A percentile compares a stretch with the other conserved stretches of the same genome.
These are phyloP conservation scores for Brassica cretica DNA, from an alignment of 345 rosid species.

Conservation along the genomic window DNA sequence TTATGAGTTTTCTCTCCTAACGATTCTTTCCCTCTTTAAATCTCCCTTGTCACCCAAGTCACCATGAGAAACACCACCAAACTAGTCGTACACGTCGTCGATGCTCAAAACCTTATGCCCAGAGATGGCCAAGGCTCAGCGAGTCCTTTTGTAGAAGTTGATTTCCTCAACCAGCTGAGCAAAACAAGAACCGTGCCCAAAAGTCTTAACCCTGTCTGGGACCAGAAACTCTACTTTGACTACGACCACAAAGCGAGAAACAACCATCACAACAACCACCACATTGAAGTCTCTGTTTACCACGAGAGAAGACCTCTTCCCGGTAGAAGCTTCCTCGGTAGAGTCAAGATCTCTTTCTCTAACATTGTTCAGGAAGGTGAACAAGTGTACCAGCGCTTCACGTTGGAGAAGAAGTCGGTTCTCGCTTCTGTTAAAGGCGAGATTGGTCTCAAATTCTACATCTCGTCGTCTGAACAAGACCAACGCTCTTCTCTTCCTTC, in stretches of 20 bases:
- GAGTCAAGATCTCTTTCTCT: constrained; percentile 46
- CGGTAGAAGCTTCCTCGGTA: constrained; percentile 51
- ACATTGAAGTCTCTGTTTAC: constrained; percentile 50
- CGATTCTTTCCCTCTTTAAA: constrained; percentile 38
- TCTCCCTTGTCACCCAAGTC: constrained; percentile 31
- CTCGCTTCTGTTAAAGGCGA: constrained; percentile 55
- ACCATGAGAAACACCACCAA: constrained; percentile 44
- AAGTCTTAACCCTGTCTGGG: constrained; percentile 52
- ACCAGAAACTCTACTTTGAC: constrained; percentile 55
- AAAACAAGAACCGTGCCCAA: constrained; percentile 51
- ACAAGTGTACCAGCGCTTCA: constrained; percentile 53
- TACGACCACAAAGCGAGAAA: constrained; percentile 29
- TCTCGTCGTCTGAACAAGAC: constrained; percentile 29
- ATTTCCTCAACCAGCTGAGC: constrained; percentile 50
- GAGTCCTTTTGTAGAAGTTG: constrained; percentile 53
- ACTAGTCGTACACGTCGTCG: constrained; percentile 51
- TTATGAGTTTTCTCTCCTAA: constrained; percentile 29
- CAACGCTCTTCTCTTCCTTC: constrained; percentile 7
- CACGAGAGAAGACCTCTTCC: constrained; percentile 49
- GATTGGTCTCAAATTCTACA: constrained; percentile 52
- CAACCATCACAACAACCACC: constrained; percentile 27
- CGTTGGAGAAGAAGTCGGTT: constrained; percentile 48
- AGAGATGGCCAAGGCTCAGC: constrained; percentile 59
- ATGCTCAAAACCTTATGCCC: constrained; percentile 59
- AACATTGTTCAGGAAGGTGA: constrained; percentile 51